Base-by-base conservation (phyloP, 2,329 filamentous ascomycete species). In the Verticillium dahliae region DNA sequence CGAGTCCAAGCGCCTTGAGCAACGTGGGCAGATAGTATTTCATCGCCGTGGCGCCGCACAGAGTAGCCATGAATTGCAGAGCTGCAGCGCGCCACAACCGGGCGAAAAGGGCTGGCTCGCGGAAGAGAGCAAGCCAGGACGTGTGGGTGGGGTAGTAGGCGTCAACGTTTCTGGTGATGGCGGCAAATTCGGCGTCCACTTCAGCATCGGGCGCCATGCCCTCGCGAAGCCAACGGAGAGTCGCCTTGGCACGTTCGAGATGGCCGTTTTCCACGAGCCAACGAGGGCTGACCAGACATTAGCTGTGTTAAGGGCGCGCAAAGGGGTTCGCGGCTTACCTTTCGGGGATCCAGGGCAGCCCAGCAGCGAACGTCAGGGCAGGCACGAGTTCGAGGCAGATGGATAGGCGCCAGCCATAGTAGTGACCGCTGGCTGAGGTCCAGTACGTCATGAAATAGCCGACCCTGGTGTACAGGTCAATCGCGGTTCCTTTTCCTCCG, bases 11-110 rank as follows among this genome's bases (percentile, higher is more conserved):
- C 3, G 77, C 77, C 59, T 75, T 70, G 62, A 86, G 80, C 9
- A 85, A 79, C 0, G 77, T 79, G 0, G 83, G 83, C 0, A 86
- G 75, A 65, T 85, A 85, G 66, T 86, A 85, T 66, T 86, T 85
- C 75, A 86, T 85, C 2, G 82, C 82, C 0, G 82, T 82, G 14
- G 82, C 82, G 22, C 84, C 83, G 65, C 81, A 85, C 80, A 85
- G 82, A 65, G 85, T 82, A 0, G 81, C 80, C 80, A 86, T 82
- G 70, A 86, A 85, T 68, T 85, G 83, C 5, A 86, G 74, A 1
- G 85, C 71, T 0, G 81, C 77, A 1, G 82, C 82, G 18, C 83
- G 77, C 84, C 84, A 86, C 14, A 86, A 73, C 0, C 84, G 76
- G 14, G 78, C 75, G 67, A 81, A 81, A 1, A 86, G 72, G 13